Base-by-base conservation (phyloP, 495 filamentous ascomycete species). In the Glarea lozoyensis region DNA sequence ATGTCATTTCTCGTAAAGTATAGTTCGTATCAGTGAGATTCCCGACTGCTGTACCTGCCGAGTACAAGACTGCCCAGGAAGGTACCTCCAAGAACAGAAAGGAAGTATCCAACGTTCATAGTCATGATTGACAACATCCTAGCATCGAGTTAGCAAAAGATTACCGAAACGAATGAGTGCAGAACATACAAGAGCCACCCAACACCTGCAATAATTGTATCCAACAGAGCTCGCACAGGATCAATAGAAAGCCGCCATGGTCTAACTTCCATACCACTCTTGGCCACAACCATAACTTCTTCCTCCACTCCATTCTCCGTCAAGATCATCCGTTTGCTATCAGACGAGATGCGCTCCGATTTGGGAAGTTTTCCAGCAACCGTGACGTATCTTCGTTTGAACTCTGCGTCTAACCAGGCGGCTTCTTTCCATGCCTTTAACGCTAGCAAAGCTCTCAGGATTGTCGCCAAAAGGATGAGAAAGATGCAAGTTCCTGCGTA, bases 61-160 rank as follows among this genome's bases (percentile, higher is more conserved):
- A 89, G 69, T 0, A 76, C 72, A 25, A 97, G 63, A 61, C 90
- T 90, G 11, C 90, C 90, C 3, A 92, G 53, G 57, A 95, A 95
- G 1, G 78, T 73, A 4, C 90, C 90, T 4, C 65, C 84, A 17
- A 97, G 75, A 1, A 94, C 75, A 1, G 89, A 88, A 19, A 89
- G 63, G 64, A 95, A 96, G 56, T 94, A 97, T n/a, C 90, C 90
- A 33, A 96, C 75, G 54, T 97, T 97, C 76, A 90, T 75, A 2
- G 88, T 92, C 90, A 97, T 97, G 53, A 94, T 85, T n/a, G 86
- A 89, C 64, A 97, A 68, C 90, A 97, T 97, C 38, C 90, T 97
- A 55, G 21, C n/a, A n/a, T n/a, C 25, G n/a, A 29, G 25, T 7
- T n/a, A 29, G n/a, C n/a, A 29, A 29, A 7, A 29, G 7, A 29